These are phyloP conservation scores for Mycena latifolia DNA, from an alignment of 768 basidiomycete genomes.

Conservation along the genomic window DNA sequence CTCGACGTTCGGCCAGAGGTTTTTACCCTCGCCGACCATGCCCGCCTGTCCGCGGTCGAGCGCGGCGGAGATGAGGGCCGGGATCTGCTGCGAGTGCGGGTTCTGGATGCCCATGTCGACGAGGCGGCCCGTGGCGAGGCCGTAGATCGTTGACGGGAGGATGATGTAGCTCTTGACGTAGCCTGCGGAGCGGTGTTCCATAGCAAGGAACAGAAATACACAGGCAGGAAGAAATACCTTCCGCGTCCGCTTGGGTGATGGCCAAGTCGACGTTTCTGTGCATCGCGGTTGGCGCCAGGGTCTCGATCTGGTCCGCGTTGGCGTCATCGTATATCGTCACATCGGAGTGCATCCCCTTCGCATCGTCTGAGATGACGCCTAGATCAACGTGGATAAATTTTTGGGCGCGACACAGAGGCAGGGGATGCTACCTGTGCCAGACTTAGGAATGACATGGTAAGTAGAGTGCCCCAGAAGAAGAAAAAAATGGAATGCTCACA, in stretches of 20 bases:
- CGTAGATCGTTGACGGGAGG: no score
- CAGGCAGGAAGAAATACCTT: slow-evolving; percentile 46
- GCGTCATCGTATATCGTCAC: slow-evolving; percentile 52
- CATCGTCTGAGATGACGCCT: slow-evolving; percentile 48
- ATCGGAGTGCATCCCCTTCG: slow-evolving; percentile 41
- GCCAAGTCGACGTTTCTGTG: slow-evolving; percentile 54
- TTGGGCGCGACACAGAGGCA: background rate
- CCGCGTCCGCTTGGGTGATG: slow-evolving; percentile 51
- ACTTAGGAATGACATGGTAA: slow-evolving; percentile 45
- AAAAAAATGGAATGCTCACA: slow-evolving; percentile 50
- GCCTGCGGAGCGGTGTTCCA: slow-evolving; percentile 63
- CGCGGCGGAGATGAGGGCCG: slow-evolving; percentile 56
- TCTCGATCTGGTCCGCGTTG: slow-evolving; percentile 48
- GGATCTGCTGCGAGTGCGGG: slow-evolving; percentile 65
- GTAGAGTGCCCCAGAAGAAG: background rate
- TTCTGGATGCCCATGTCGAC: slow-evolving; percentile 67
- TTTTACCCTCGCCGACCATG: slow-evolving; percentile 44
- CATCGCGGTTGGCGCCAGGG: slow-evolving; percentile 45
- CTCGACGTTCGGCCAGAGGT: slow-evolving; percentile 44
- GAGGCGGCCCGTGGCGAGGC: slow-evolving; percentile 59
- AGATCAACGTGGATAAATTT: background rate
- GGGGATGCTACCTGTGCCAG: slow-evolving; percentile 64
- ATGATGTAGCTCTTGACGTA: no score
- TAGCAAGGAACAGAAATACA: slow-evolving; percentile 31
- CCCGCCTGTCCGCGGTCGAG: slow-evolving; percentile 64